Evolutionary conservation across 2,329 filamentous ascomycete genomes (phyloP).

Genomic region (Xylariaceae sp.): DNA sequence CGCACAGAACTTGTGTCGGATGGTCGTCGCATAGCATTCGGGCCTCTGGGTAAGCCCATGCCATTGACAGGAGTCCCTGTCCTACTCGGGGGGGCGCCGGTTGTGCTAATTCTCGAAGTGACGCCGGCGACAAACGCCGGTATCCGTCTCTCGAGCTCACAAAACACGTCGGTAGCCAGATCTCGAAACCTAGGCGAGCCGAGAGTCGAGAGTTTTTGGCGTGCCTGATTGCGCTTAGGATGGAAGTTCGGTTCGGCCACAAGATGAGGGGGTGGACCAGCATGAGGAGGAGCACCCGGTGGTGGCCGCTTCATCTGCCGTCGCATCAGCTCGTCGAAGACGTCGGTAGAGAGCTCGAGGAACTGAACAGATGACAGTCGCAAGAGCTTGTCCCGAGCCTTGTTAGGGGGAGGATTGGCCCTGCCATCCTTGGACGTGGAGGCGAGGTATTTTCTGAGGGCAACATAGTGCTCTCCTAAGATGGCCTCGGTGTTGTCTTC

Average conservation of each 20-base stretch:
- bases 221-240: conserved; percentile 95
- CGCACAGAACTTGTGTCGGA: conserved; percentile 60
- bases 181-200: conserved; percentile 84
- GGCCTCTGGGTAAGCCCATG: conserved; percentile 43
- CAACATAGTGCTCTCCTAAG: conserved; percentile 73
- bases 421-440: conserved; percentile 68
- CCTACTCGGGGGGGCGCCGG: conserved; percentile 53
- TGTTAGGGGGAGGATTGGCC: conserved; percentile 69
- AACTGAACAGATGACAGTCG: conserved; percentile 89
- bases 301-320: conserved; percentile 64
- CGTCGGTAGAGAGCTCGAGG: conserved; percentile 94
- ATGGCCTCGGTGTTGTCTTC: conserved; percentile 58
- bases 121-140: conserved; percentile 71
- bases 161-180: conserved; percentile 91
- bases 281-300: conserved; percentile 45
- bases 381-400: conserved; percentile 89
- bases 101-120: conserved; percentile 59
- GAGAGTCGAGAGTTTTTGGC: conserved; percentile 87
- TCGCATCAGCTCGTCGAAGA: conserved; percentile 89
- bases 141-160: conserved; percentile 85
- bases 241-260: conserved; percentile 87
- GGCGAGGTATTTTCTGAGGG: conserved; percentile 71
- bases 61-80: conserved; percentile 60
- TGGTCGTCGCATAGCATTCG: conserved; percentile 47
- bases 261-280: conserved; percentile 63